These are phyloP conservation scores for Boletus fagicola DNA, from an alignment of 768 basidiomycete genomes.

Conservation along the genomic window DNA sequence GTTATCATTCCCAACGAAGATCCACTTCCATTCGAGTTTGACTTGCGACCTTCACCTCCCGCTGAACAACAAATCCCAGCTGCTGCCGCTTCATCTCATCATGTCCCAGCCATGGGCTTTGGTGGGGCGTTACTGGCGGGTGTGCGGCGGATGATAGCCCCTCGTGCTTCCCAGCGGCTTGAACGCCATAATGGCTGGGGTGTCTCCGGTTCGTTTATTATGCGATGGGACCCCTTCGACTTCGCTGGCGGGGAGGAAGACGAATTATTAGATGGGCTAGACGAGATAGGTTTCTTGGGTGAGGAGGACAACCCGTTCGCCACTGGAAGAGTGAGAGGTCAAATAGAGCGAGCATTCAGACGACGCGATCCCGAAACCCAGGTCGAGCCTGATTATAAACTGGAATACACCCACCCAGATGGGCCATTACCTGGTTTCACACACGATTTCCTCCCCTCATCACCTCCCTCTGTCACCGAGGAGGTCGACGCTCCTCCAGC, in stretches of 20 bases:
- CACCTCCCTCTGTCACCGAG: constrained; percentile 32
- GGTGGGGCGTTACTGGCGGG: constrained; percentile 61
- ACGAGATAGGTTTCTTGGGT: constrained; percentile 17
- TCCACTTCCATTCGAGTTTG: constrained; percentile 52
- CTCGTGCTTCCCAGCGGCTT: constrained; percentile 8
- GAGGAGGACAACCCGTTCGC: constrained; percentile 13
- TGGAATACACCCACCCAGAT: constrained; percentile 63
- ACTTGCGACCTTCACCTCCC: constrained; percentile 22
- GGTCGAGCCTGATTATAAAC: constrained; percentile 46
- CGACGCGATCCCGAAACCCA: constrained; percentile 13
- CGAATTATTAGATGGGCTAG: constrained; percentile 14
- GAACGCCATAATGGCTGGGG: constrained; percentile 24
- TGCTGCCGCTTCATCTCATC: constrained; percentile 52
- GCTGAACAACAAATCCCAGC: constrained; percentile 29
- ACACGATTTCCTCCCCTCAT: constrained; percentile 54
- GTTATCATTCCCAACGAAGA: constrained; percentile 49
- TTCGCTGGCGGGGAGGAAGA: constrained; percentile 15
- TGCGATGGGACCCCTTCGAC: constrained; percentile 33
- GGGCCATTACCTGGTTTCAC: constrained; percentile 61
- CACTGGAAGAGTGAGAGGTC: constrained; percentile 18
- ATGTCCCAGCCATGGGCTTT: constrained; percentile 58
- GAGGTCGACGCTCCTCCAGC: constrained; percentile 42
- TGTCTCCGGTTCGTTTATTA: constrained; percentile 26
- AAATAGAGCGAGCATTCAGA: constrained; percentile 26
- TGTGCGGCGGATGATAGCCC: constrained; percentile 29